Percentiles rank a stretch among this genome's conserved stretches.
phyloP scores from a whole-genome alignment of 805 yeast genomes.

The Kuraishia molischiana region DNA sequence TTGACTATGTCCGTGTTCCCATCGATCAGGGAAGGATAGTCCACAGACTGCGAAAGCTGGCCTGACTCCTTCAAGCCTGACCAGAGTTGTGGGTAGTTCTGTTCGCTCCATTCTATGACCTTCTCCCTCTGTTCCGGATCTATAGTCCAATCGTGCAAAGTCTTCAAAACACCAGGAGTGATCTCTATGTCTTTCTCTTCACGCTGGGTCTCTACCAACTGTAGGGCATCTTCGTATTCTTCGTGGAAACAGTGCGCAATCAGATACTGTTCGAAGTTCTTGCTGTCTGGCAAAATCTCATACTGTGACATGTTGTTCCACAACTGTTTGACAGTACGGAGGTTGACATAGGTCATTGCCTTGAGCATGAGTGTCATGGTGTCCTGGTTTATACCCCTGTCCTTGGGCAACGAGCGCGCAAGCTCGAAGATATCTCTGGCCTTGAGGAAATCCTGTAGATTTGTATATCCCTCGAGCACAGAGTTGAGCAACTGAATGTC shows the following conservation, averaged over 20 bases:
- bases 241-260: slow-evolving; percentile 68
- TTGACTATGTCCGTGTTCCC: background rate
- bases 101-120: slow-evolving; percentile 29
- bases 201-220: slow-evolving; percentile 34
- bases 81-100: slow-evolving; percentile 28
- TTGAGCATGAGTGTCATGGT: slow-evolving; percentile 61
- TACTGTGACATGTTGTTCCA: slow-evolving; percentile 51
- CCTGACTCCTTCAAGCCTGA: slow-evolving; percentile 18
- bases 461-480: slow-evolving; percentile 53
- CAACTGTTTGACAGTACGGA: slow-evolving; percentile 46
- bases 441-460: slow-evolving; percentile 43
- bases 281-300: slow-evolving; percentile 41
- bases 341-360: slow-evolving; percentile 41
- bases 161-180: slow-evolving; percentile 31
- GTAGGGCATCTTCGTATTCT: slow-evolving; percentile 43
- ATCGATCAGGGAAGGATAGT: slow-evolving; percentile 20
- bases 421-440: slow-evolving; percentile 53
- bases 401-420: slow-evolving; percentile 40
- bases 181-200: slow-evolving; percentile 30
- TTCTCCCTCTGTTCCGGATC: slow-evolving; percentile 22
- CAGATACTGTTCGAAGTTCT: slow-evolving; percentile 48
- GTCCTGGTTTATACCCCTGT: slow-evolving; percentile 48
- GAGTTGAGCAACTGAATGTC: slow-evolving; percentile 52
- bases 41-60: slow-evolving; percentile 18
- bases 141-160: slow-evolving; percentile 37